Evolutionary conservation across 2,329 filamentous ascomycete species (phyloP).

Genomic region (Plectosphaerella sp.): DNA sequence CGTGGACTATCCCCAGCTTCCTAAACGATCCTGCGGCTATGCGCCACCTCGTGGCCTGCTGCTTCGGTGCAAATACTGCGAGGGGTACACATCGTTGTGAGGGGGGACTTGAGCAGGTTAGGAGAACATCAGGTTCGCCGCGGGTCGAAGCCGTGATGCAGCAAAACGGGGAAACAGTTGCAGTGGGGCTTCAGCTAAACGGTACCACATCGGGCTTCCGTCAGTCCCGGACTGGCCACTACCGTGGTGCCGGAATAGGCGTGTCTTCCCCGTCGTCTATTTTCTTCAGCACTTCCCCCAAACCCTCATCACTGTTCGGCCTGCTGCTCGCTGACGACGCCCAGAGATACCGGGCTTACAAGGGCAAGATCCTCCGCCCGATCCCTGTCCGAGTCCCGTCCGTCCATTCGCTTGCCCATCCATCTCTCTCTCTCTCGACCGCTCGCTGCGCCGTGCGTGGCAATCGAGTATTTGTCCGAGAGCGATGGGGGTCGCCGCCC

Average conservation of each 20-base stretch:
- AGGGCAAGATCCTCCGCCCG: too few species aligned
- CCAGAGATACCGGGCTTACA: too few species aligned
- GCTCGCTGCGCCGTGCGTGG: too few species aligned
- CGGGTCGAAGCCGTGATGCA: neutral
- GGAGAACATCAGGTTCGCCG: neutral
- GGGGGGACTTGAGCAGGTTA: neutral
- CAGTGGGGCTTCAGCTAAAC: too few species aligned
- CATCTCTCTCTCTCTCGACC: too few species aligned
- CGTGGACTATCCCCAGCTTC: constrained; percentile 1
- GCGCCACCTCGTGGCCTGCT: constrained; percentile 1
- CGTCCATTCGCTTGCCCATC: too few species aligned
- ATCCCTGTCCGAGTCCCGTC: too few species aligned
- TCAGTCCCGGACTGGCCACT: neutral
- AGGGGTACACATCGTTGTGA: neutral
- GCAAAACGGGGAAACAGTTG: neutral
- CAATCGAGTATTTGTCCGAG: too few species aligned
- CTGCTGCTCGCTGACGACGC: too few species aligned
- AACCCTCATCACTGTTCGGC: too few species aligned
- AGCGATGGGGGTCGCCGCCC: too few species aligned
- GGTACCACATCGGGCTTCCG: neutral
- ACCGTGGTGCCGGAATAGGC: neutral
- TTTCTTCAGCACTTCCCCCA: neutral
- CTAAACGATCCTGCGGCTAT: neutral
- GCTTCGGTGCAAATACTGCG: constrained; percentile 2
- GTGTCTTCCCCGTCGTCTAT: neutral